phyloP scores from a whole-genome alignment of 768 basidiomycete species.

The Boletus rex-veris region DNA sequence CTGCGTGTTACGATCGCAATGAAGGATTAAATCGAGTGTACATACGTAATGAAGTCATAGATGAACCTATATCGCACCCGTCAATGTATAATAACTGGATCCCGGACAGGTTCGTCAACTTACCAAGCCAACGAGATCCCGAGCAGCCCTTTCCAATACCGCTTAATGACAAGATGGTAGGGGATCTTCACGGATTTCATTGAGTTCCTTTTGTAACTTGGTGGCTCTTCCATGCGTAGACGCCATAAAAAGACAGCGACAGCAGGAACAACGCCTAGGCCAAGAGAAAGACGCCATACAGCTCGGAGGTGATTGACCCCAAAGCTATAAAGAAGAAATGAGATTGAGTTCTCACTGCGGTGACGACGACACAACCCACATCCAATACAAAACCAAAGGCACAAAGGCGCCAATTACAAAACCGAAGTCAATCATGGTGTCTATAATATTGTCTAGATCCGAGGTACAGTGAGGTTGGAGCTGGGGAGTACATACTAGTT shows the following conservation, averaged over 20 bases:
- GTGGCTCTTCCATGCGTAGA: constrained; percentile 77
- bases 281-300: constrained; percentile 85
- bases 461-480: neutral
- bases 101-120: constrained; percentile 1
- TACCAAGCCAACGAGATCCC: constrained; percentile 79
- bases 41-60: constrained; percentile 76
- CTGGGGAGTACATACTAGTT: constrained; percentile 57
- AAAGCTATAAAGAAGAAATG: constrained; percentile 44
- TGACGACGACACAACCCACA: constrained; percentile 44
- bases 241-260: constrained; percentile 84
- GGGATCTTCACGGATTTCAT: constrained; percentile 77
- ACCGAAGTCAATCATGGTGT: constrained; percentile 82
- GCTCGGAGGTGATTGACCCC: constrained; percentile 76
- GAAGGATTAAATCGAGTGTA: constrained; percentile 12
- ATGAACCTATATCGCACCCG: constrained; percentile 48
- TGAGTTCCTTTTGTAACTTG: constrained; percentile 67
- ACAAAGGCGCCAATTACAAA: constrained; percentile 80
- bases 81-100: neutral
- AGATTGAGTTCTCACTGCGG: neutral
- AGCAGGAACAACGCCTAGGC: constrained; percentile 80
- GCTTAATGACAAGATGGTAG: constrained; percentile 68
- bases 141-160: constrained; percentile 73
- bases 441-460: constrained; percentile 33
- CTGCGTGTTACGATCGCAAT: neutral
- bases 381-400: constrained; percentile 85